Evolutionary conservation across 2,329 filamentous ascomycete genomes (phyloP).

Genomic region (Phyllosticta citrichinensis): DNA sequence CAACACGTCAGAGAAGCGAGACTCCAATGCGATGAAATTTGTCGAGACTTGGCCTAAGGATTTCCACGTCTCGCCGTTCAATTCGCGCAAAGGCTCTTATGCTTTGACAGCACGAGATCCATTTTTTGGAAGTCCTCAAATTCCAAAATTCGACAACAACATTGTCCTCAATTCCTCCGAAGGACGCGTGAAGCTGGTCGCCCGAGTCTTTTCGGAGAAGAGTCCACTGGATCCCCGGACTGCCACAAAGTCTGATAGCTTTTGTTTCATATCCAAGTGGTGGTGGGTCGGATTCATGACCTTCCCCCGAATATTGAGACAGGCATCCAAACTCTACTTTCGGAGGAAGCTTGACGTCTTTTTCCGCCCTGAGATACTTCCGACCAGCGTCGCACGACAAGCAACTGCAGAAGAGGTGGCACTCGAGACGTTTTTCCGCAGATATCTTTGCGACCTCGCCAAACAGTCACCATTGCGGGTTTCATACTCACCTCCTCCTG

Average conservation of each 20-base stretch:
- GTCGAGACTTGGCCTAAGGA: conserved; percentile 54
- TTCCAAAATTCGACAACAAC: conserved; percentile 44
- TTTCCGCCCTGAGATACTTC: conserved; percentile 53
- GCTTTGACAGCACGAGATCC: conserved; percentile 38
- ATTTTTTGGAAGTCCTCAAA: conserved; percentile 17
- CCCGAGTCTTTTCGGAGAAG: conserved; percentile 47
- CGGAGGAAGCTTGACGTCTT: conserved; percentile 50
- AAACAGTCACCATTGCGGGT: conserved; percentile 40
- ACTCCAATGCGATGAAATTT: conserved; percentile 23
- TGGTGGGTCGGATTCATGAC: conserved; percentile 60
- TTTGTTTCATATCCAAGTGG: conserved; percentile 46
- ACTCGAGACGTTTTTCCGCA: conserved; percentile 30
- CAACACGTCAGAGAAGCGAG: background rate
- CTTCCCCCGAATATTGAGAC: conserved; percentile 53
- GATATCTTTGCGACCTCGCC: conserved; percentile 39
- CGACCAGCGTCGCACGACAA: conserved; percentile 44
- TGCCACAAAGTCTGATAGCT: conserved; percentile 35
- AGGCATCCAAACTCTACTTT: conserved; percentile 51
- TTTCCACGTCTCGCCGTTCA: conserved; percentile 71
- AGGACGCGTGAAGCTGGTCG: conserved; percentile 49
- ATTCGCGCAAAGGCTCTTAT: conserved; percentile 42
- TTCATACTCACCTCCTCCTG: conserved; percentile 45
- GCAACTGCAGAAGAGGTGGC: conserved; percentile 42
- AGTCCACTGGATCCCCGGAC: conserved; percentile 40
- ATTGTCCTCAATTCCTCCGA: conserved; percentile 54